Base-by-base conservation (phyloP, 2,329 filamentous ascomycete genomes). In the Aspergillus intermedius region DNA sequence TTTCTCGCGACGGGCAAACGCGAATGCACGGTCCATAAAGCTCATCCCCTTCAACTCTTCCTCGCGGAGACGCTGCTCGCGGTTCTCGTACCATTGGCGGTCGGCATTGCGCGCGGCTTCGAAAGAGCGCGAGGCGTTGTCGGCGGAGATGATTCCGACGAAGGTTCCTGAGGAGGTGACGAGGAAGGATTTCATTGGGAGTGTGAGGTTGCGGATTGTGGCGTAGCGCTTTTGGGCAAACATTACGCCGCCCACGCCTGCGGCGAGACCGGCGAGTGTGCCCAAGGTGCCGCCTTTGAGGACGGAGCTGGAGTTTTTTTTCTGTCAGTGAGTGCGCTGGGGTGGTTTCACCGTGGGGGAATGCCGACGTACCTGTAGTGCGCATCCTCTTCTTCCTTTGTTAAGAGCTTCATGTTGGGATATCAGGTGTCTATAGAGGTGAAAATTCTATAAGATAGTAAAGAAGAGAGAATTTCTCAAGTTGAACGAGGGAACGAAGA, bases 161-260 rank as follows among this genome's bases (percentile, higher is more conserved):
- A 95, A 95, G 3, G 93, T 96, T 43, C 81, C 83, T 9, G 83
- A 69, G 7, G 89, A 95, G 41, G 87, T 86, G 56, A 93, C 80
- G 54, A 97, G 82, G 80, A 97, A 98, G 47, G 88, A 78, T 59
- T 89, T 88, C 79, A 98, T 90, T 15, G 90, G 93, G 0, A 96
- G 65, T 0, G 91, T 95, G 53, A 98, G 83, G 56, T 77, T 73
- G 57, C 88, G 83, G 77, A 97, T 88, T 60, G 82, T 83, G 44
- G 82, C 77, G 70, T 86, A 96, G 62, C 90, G 84, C 53, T 76
- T 76, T 46, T 80, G 80, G 17, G 86, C 89, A 44, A 73, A 69
- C n/a, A 80, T 53, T 21, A 95, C 85, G 62, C 83, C 88, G 23
- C 77, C 76, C 7, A 81, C 58, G 54, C 91, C 91, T 28, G 83